Conservation (phyloP, 106 monocot species). For the Dendrobium catenatum region DNA sequence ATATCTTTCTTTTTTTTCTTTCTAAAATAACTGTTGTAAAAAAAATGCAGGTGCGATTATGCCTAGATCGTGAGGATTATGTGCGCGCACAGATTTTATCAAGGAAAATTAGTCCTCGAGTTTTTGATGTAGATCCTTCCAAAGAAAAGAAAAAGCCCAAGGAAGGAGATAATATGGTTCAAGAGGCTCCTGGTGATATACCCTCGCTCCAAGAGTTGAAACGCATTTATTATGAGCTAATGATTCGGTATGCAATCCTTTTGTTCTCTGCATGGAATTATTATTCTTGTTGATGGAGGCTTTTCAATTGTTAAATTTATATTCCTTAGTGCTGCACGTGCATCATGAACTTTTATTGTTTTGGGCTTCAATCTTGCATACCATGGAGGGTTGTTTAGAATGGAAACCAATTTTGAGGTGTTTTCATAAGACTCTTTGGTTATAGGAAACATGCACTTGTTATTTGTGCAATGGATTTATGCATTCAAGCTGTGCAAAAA, state of each 20-base stretch:
- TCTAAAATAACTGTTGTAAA: neutral
- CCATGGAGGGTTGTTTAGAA: neutral
- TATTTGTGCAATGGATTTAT: neutral
- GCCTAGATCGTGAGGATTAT: slow-evolving; percentile 94
- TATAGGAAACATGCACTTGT: neutral
- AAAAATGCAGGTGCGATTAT: slow-evolving; percentile 70
- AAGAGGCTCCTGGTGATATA: slow-evolving; percentile 87
- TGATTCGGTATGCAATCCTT: slow-evolving; percentile 72
- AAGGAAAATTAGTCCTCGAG: slow-evolving; percentile 85
- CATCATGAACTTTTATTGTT: neutral
- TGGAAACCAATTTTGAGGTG: neutral
- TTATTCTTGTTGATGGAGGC: neutral
- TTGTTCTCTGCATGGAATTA: neutral
- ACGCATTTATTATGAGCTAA: slow-evolving; percentile 82
- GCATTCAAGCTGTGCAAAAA: neutral
- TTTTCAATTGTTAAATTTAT: neutral
- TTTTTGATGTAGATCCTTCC: slow-evolving; percentile 70
- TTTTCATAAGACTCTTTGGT: neutral
- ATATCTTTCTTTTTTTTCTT: neutral
- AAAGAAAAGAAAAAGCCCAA: slow-evolving; percentile 96
- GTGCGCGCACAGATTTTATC: slow-evolving; percentile 90
- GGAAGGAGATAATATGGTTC: slow-evolving; percentile 88
- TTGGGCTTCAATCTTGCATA: neutral
- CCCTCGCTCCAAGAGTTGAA: slow-evolving; percentile 91
- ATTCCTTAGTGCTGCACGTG: neutral